Conservation (phyloP, 495 filamentous ascomycete species). For the Friedmanniomyces endolithicus region DNA sequence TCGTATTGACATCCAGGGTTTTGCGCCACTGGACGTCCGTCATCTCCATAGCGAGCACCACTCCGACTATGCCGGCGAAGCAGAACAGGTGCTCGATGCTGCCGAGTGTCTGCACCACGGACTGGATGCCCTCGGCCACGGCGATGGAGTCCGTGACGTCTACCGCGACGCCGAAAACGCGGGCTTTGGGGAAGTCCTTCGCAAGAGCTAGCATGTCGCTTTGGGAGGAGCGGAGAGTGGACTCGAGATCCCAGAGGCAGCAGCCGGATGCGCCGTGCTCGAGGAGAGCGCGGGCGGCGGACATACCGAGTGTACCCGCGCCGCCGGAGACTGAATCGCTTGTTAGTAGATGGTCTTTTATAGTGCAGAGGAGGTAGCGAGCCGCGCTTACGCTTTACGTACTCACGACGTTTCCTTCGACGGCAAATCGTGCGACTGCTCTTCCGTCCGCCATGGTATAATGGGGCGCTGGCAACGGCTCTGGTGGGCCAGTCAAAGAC, state of each 20-base stretch:
- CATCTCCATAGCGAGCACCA: constrained; percentile 45
- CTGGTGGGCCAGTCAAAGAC: constrained; percentile 39
- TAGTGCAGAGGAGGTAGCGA: background rate
- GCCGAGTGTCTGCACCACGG: constrained; percentile 34
- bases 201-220: constrained; percentile 34
- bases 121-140: constrained; percentile 34
- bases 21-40: constrained; percentile 42
- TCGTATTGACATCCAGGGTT: constrained; percentile 55
- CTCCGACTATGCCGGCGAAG: constrained; percentile 58
- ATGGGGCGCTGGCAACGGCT: constrained; percentile 30
- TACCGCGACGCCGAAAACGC: constrained; percentile 37
- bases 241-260: constrained; percentile 50
- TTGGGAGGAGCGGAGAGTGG: constrained; percentile 29
- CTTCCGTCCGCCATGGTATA: constrained; percentile 36
- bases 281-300: constrained; percentile 49
- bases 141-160: constrained; percentile 43
- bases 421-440: constrained; percentile 45
- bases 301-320: constrained; percentile 52
- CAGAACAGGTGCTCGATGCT: constrained; percentile 46
- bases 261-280: constrained; percentile 54
- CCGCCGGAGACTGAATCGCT: constrained; percentile 47
- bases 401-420: constrained; percentile 51
- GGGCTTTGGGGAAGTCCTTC: constrained; percentile 41
- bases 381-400: constrained; percentile 18
- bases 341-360: constrained; percentile 8